phyloP scores from a whole-genome alignment of 306 rosid genomes.

The Acacia crassicarpa region DNA sequence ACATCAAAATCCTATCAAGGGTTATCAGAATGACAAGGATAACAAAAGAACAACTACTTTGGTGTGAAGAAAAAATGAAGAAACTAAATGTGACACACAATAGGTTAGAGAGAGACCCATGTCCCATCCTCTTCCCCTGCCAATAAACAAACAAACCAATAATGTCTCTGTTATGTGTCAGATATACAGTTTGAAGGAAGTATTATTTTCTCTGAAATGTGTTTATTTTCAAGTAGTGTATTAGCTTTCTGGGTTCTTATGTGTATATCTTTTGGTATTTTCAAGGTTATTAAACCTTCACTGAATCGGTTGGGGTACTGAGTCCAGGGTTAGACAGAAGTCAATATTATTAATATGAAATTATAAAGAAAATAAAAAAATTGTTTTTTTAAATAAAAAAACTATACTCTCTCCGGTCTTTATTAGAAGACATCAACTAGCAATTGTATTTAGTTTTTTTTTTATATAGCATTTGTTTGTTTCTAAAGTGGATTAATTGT shows the following conservation, averaged over 20 bases:
- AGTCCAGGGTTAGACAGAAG: too few relatives aligned
- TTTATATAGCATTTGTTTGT: too few relatives aligned
- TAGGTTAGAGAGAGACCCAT: constrained; percentile 78
- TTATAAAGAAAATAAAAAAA: too few relatives aligned
- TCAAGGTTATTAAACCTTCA: too few relatives aligned
- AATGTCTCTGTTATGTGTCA: not conserved
- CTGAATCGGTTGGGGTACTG: too few relatives aligned
- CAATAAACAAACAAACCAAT: not conserved
- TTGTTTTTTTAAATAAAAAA: too few relatives aligned
- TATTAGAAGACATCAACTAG: too few relatives aligned
- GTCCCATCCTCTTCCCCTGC: constrained; percentile 87
- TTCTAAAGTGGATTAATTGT: too few relatives aligned
- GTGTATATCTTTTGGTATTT: constrained; percentile 2
- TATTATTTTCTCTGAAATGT: constrained; percentile 6
- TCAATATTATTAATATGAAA: too few relatives aligned
- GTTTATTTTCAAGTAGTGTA: constrained; percentile 11
- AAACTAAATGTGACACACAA: constrained; percentile 60
- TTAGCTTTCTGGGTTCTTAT: constrained; percentile 24
- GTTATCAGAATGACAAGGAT: constrained; percentile 71
- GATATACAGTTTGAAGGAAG: constrained; percentile 7
- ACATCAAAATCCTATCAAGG: constrained; percentile 64
- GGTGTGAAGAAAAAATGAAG: constrained; percentile 96
- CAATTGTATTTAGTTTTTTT: too few relatives aligned
- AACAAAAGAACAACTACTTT: constrained; percentile 71
- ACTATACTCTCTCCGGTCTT: too few relatives aligned